Evolutionary conservation across 129 eudicot genomes (phyloP), one percentile per base, ranked within the genome.

Genomic region (Solidago caesia): DNA sequence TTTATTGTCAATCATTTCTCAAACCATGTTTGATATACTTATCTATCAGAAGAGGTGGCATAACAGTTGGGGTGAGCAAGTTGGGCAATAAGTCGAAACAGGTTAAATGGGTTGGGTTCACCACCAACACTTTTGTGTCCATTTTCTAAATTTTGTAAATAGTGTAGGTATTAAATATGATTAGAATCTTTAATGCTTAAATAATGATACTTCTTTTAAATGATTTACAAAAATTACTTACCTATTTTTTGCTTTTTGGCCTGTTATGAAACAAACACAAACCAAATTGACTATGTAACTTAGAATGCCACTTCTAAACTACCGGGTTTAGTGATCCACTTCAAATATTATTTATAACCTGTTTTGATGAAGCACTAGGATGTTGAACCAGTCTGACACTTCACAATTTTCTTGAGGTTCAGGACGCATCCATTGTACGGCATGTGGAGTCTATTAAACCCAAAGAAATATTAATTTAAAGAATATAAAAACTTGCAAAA

Each of bases 371-470:
- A 95, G 96, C 81, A 87, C 94, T 29, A 95, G 83, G 75, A 95
- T 95, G 84, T 88, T 95, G 82, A 95, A 95, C 99, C 99, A 95
- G 73, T 95, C 99, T 58, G 97, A 87, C 65, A 90, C 94, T 87
- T 95, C 81, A 81, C 91, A 89, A 11, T 79, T 88, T 83, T 90
- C 89, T 75, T 87, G 92, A 83, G 93, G 84, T 74, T 94, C 99
- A 57, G 99, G 99, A 68, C 99, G 88, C 99, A 95, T 95, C 99
- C 97, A 95, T 69, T 95, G 97, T 78, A 95, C 94, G 29, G 96
- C 97, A 84, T 95, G 99, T 56, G 99, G 99, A 8, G 99, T 95
- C 99, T 95, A 71, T 27, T 42, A 43, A 48, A 44, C 62, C n/a
- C 64, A 56, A 47, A 73, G 6, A 77, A 11, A 73, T 72, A 71